phyloP scores from a whole-genome alignment of 2,329 filamentous ascomycete genomes.

The Exserohilum rostratum region DNA sequence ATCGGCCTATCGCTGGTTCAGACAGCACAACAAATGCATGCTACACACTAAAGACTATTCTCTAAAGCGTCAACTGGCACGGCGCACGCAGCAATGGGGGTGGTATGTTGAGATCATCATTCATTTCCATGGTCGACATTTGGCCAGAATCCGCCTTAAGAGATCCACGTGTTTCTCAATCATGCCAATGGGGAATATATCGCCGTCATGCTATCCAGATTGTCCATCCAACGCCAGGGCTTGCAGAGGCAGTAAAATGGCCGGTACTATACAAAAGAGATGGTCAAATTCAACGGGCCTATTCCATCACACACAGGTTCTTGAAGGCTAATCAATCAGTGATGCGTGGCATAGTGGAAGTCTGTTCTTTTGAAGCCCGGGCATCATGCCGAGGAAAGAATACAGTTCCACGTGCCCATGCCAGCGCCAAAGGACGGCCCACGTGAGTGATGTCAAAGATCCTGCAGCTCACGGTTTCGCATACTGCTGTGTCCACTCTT shows the following conservation, averaged over 20 bases:
- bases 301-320: background rate
- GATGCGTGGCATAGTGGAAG: background rate
- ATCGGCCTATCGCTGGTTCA: background rate
- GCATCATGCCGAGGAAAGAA: background rate
- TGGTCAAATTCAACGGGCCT: slow-evolving; percentile 1
- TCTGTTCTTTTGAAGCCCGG: slow-evolving; percentile 1
- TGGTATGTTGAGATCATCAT: slow-evolving; percentile 15
- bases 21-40: background rate
- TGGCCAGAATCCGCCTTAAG: slow-evolving; percentile 10
- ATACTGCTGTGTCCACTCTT: slow-evolving; percentile 88
- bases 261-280: slow-evolving; percentile 18
- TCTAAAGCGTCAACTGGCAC: background rate
- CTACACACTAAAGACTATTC: background rate
- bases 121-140: slow-evolving; percentile 27
- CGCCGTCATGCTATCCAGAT: slow-evolving; percentile 24
- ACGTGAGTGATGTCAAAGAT: background rate
- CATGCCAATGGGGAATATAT: slow-evolving; percentile 21
- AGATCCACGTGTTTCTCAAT: slow-evolving; percentile 14
- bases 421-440: background rate
- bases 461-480: slow-evolving; percentile 55
- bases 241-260: slow-evolving; percentile 17
- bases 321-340: background rate
- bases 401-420: background rate
- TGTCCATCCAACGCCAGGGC: slow-evolving; percentile 27
- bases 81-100: background rate